phyloP scores from a whole-genome alignment of 176 grass and related monocot species.

The Puya raimondii region DNA sequence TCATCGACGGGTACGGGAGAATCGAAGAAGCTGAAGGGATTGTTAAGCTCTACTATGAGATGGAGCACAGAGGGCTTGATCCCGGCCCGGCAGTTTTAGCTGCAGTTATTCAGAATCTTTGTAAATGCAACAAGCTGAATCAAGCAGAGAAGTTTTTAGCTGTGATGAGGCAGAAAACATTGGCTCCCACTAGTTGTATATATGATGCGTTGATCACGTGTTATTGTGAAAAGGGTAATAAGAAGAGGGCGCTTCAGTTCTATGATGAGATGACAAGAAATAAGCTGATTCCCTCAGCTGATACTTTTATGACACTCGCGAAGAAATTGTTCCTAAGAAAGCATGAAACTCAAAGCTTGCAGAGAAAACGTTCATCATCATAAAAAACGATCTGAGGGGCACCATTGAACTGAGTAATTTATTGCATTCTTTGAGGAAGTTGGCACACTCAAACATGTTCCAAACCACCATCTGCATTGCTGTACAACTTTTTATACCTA shows the following conservation, averaged over 20 bases:
- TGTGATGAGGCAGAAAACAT: constrained; percentile 33
- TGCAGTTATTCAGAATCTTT: constrained; percentile 46
- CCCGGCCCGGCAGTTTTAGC: constrained; percentile 15
- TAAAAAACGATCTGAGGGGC: background rate
- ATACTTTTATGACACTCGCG: constrained; percentile 50
- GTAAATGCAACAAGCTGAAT: constrained; percentile 41
- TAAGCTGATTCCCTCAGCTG: constrained; percentile 38
- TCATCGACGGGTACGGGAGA: constrained; percentile 45
- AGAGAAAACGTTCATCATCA: background rate
- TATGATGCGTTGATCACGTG: constrained; percentile 42
- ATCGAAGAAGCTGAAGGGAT: constrained; percentile 35
- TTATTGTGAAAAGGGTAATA: constrained; percentile 43
- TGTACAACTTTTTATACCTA: background rate
- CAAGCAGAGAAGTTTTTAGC: constrained; percentile 65
- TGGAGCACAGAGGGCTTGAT: constrained; percentile 43
- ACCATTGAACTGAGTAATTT: background rate
- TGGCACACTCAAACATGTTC: background rate
- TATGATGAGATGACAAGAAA: constrained; percentile 56
- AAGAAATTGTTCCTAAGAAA: constrained; percentile 24
- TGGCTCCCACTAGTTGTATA: constrained; percentile 23
- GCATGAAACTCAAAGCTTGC: too few relatives aligned
- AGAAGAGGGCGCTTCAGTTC: constrained; percentile 51
- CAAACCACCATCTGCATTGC: too few relatives aligned
- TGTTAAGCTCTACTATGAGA: constrained; percentile 63
- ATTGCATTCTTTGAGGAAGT: background rate